Evolutionary conservation across 2,329 filamentous ascomycete genomes (phyloP).

Genomic region (Didymella arachidicola): DNA sequence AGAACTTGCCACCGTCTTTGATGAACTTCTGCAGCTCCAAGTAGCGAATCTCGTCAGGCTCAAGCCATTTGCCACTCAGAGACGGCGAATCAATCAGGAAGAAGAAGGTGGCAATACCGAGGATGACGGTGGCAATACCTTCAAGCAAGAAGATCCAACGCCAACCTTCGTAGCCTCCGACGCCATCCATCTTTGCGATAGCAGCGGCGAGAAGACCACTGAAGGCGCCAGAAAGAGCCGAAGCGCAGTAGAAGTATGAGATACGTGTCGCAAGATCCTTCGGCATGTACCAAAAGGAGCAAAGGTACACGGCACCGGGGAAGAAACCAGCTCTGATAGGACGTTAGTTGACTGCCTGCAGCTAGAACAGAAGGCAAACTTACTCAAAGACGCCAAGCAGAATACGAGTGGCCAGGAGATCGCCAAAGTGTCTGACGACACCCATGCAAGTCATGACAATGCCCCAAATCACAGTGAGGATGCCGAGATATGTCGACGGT

Average conservation of each 20-base stretch:
- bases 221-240: constrained; percentile 51
- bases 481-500: constrained; percentile 42
- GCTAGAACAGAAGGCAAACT: constrained; percentile 1
- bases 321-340: constrained; percentile 37
- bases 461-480: constrained; percentile 38
- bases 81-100: constrained; percentile 37
- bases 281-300: constrained; percentile 48
- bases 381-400: constrained; percentile 40
- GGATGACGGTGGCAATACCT: constrained; percentile 45
- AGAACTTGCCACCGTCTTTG: constrained; percentile 30
- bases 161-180: constrained; percentile 53
- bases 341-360: background rate
- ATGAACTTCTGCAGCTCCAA: constrained; percentile 37
- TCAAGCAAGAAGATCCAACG: constrained; percentile 56
- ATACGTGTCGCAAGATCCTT: constrained; percentile 46
- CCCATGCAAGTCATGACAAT: constrained; percentile 40
- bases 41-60: constrained; percentile 36
- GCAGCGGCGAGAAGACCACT: constrained; percentile 53
- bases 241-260: constrained; percentile 50
- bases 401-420: constrained; percentile 28
- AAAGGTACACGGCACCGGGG: constrained; percentile 48
- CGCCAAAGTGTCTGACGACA: constrained; percentile 31
- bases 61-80: constrained; percentile 29
- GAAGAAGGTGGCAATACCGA: constrained; percentile 39
- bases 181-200: constrained; percentile 50